Evolutionary conservation across 129 eudicot genomes (phyloP).

Genomic region (Erigeron canadensis): DNA sequence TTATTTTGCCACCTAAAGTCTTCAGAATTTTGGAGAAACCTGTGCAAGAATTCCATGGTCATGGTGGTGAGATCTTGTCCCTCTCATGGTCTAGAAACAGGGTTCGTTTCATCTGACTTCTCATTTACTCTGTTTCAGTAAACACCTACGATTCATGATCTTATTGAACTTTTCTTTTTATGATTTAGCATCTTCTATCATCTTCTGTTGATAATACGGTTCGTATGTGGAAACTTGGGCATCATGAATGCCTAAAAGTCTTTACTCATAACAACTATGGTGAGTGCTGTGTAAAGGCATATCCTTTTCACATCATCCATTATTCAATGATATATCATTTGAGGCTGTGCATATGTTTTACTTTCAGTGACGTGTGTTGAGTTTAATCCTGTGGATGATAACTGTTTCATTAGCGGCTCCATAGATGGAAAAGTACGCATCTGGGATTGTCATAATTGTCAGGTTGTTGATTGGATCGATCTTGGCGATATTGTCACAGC

Average conservation of each 20-base stretch:
- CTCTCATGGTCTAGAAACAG: slow-evolving; percentile 80
- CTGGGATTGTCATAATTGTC: slow-evolving; percentile 47
- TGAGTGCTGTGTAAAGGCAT: slow-evolving; percentile 21
- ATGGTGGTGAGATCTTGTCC: slow-evolving; percentile 67
- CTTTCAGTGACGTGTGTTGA: slow-evolving; percentile 83
- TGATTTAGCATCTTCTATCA: slow-evolving; percentile 69
- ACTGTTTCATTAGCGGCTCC: slow-evolving; percentile 57
- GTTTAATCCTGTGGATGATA: slow-evolving; percentile 56
- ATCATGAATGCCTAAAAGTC: slow-evolving; percentile 55
- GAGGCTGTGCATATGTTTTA: not conserved
- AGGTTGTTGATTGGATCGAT: slow-evolving; percentile 61
- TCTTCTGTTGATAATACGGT: slow-evolving; percentile 83
- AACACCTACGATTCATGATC: not conserved
- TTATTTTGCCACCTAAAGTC: slow-evolving; percentile 69
- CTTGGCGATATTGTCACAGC: slow-evolving; percentile 54
- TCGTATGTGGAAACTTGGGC: slow-evolving; percentile 79
- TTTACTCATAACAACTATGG: slow-evolving; percentile 78
- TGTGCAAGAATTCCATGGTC: slow-evolving; percentile 67
- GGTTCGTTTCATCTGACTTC: slow-evolving; percentile 32
- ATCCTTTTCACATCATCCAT: not conserved
- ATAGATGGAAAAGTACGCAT: slow-evolving; percentile 61
- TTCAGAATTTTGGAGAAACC: slow-evolving; percentile 70
- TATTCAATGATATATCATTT: not conserved
- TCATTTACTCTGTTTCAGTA: not conserved
- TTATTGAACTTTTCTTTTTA: not conserved